phyloP scores from a whole-genome alignment of 805 yeast genomes.

The Millerozyma acaciae region DNA sequence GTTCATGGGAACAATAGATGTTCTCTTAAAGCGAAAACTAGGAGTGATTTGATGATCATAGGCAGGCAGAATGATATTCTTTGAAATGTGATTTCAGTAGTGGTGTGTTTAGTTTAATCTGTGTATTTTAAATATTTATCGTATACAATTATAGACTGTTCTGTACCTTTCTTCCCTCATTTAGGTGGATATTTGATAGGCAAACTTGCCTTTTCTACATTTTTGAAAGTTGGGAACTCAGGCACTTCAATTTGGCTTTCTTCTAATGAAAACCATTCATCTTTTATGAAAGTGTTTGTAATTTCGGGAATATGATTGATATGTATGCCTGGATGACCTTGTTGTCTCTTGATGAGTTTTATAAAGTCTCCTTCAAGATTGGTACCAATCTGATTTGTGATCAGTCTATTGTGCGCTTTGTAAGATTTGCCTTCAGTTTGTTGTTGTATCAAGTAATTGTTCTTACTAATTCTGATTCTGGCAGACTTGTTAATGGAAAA shows the following conservation, averaged over 20 bases:
- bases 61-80: slow-evolving; percentile 72
- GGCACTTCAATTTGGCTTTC: slow-evolving; percentile 20
- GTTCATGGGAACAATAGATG: slow-evolving; percentile 78
- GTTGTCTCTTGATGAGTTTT: slow-evolving; percentile 17
- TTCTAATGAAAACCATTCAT: slow-evolving; percentile 19
- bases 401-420: slow-evolving; percentile 3
- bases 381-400: not conserved
- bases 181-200: slow-evolving; percentile 39
- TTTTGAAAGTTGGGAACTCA: slow-evolving; percentile 53
- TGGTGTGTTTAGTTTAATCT: no score
- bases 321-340: slow-evolving; percentile 32
- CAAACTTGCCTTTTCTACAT: slow-evolving; percentile 59
- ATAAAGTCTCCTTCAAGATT: slow-evolving; percentile 19
- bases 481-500: slow-evolving; percentile 23
- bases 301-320: slow-evolving; percentile 33
- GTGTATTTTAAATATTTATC: no score
- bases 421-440: slow-evolving; percentile 10
- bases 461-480: slow-evolving; percentile 17
- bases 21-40: slow-evolving; percentile 48
- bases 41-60: slow-evolving; percentile 56
- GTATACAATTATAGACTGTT: slow-evolving; percentile 2
- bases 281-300: slow-evolving; percentile 21
- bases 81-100: slow-evolving; percentile 14
- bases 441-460: slow-evolving; percentile 16
- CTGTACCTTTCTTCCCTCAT: slow-evolving; percentile 5